Evolutionary conservation across 2,329 filamentous ascomycete genomes (phyloP).

Genomic region (Colletotrichum shisoi): DNA sequence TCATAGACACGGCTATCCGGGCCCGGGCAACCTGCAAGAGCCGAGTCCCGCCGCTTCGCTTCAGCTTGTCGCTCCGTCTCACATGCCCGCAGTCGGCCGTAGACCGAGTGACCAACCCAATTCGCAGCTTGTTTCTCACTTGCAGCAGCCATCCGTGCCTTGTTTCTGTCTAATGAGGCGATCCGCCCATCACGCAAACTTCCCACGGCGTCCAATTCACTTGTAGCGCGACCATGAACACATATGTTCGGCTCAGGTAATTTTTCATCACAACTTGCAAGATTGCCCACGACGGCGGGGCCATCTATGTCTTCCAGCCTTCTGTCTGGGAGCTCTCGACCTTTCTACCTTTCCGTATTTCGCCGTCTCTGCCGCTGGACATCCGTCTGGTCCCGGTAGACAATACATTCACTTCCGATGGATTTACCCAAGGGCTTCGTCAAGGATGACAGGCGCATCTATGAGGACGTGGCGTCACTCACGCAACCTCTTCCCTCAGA

Average conservation of each 20-base stretch:
- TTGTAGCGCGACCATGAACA: slow-evolving; percentile 35
- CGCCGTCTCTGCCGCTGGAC: slow-evolving; percentile 31
- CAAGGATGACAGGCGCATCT: slow-evolving; percentile 40
- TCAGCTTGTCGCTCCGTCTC: slow-evolving; percentile 1
- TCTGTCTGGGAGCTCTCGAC: slow-evolving; percentile 15
- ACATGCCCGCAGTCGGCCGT: slow-evolving; percentile 23
- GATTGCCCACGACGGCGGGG: slow-evolving; percentile 37
- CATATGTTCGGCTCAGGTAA: slow-evolving; percentile 34
- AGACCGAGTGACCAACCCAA: slow-evolving; percentile 27
- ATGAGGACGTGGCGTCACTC: slow-evolving; percentile 36
- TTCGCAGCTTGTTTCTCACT: slow-evolving; percentile 38
- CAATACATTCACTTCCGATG: slow-evolving; percentile 35
- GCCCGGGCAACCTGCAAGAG: slow-evolving; percentile 7
- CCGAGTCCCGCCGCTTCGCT: slow-evolving; percentile 10
- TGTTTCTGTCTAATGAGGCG: background rate
- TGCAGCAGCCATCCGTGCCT: slow-evolving; percentile 27
- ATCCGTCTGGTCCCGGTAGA: slow-evolving; percentile 33
- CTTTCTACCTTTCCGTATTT: slow-evolving; percentile 13
- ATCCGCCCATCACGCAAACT: slow-evolving; percentile 15
- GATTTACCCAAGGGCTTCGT: slow-evolving; percentile 41
- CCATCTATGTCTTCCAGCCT: slow-evolving; percentile 29
- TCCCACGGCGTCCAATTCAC: slow-evolving; percentile 12
- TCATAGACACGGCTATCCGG: slow-evolving; percentile 28
- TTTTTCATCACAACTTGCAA: slow-evolving; percentile 28
- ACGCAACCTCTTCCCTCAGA: slow-evolving; percentile 36